Percentiles rank a stretch among this genome's conserved stretches.
Conservation (phyloP, 768 basidiomycete genomes). For the Cystobasidium tubakii region DNA sequence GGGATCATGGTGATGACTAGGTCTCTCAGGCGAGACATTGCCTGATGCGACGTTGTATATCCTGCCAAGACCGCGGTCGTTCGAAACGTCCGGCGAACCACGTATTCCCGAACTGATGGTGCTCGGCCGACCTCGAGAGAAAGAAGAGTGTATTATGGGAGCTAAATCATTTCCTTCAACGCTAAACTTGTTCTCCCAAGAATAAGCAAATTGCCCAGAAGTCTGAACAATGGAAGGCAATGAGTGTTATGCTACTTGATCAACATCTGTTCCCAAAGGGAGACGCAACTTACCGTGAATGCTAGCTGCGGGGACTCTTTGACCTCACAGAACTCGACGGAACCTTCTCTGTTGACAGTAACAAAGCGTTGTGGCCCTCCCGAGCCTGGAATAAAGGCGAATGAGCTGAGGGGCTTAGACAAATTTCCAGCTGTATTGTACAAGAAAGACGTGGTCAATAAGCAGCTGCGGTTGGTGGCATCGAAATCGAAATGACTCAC, state of each 20-base stretch:
- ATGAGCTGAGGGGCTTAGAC: constrained; percentile 11
- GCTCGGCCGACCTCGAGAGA: not conserved
- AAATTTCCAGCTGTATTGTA: constrained; percentile 8
- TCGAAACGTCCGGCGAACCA: not conserved
- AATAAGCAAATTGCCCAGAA: constrained; percentile 32
- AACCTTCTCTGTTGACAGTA: constrained; percentile 25
- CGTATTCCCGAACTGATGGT: not conserved
- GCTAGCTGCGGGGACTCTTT: constrained; percentile 33
- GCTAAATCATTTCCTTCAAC: constrained; percentile 31
- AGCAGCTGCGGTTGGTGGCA: no score
- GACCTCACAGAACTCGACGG: constrained; percentile 31
- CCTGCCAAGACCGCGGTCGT: not conserved
- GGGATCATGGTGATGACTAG: not conserved
- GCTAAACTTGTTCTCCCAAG: constrained; percentile 20
- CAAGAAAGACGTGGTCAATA: no score
- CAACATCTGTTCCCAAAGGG: not conserved
- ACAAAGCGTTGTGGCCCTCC: constrained; percentile 28
- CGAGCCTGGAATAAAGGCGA: constrained; percentile 19
- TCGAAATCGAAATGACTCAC: no score
- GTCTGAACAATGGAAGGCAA: not conserved
- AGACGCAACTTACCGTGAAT: constrained; percentile 1
- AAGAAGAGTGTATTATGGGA: not conserved
- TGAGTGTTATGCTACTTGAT: not conserved
- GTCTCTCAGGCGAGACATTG: constrained; percentile 12
- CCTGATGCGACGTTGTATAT: constrained; percentile 22